Evolutionary conservation across 208 protist species (phyloP), one percentile per base, ranked within the genome.

Genomic region (Borovskyia barvae): DNA sequence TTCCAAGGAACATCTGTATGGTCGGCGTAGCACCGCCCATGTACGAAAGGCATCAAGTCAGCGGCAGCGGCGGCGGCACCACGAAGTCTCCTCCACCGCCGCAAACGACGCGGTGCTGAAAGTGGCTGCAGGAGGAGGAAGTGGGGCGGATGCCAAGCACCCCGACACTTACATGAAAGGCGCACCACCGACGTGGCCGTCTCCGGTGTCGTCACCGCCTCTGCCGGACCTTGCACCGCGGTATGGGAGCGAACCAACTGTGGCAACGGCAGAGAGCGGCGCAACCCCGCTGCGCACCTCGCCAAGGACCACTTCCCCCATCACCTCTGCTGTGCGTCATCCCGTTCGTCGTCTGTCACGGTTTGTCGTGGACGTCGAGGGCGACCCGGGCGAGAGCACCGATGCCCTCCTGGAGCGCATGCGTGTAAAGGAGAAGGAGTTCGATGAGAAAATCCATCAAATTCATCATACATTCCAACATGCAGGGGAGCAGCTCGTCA

Each of bases 391-490:
- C 20, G 37, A 32, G 5, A 53, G 33, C 30, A 58, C 67, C 24
- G 85, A 92, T 36, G 63, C 78, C 5, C 49, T 90, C 11, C 57
- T 86, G 26, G 55, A 59, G 29, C 61, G 74, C 17, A 66, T 90
- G 67, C 54, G 63, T n/a, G 70, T 70, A 37, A 87, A 86, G 48
- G 84, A 92, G 45, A 73, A 61, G 51, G 73, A 79, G 45, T 92
- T 94, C 60, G 84, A 94, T 41, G 62, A 72, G 2, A 81, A 86
- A 52, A 82, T 94, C 20, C 54, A 75, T n/a, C 75, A 80, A 17
- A 85, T 94, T 49, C 79, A 92, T 45, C 49, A 86, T 43, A 92
- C 80, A 20, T 85, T 94, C 19, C 60, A 74, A 35, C 75, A 67
- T 45, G 88, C 85, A 12, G 80, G 82, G 12, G 75, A 73, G 48